Conservation (phyloP, 2,329 filamentous ascomycete species). For the Lecanoromycetidae sp. region DNA sequence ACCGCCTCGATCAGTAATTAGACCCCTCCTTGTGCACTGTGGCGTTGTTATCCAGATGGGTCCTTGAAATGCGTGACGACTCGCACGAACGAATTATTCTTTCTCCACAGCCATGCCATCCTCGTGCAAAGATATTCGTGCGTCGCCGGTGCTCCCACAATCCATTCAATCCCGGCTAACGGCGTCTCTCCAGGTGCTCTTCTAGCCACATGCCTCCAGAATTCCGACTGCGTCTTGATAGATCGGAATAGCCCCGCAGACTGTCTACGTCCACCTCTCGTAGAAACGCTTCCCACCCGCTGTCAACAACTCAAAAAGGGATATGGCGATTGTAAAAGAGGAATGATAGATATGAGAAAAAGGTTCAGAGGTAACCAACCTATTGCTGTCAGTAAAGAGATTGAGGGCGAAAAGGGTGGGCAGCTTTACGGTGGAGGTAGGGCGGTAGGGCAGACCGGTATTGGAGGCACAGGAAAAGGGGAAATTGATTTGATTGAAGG, state of each 20-base stretch:
- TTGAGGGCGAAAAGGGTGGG: slow-evolving; percentile 45
- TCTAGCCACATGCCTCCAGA: slow-evolving; percentile 85
- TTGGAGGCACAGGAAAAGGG: slow-evolving; percentile 54
- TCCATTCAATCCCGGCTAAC: not conserved
- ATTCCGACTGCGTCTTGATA: slow-evolving; percentile 93
- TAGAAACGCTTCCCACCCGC: slow-evolving; percentile 67
- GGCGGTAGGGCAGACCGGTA: slow-evolving; percentile 53
- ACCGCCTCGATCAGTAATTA: too few species aligned
- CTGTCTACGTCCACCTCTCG: slow-evolving; percentile 72
- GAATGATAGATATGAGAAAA: slow-evolving; percentile 97
- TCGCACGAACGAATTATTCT: not conserved
- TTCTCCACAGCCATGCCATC: slow-evolving; percentile 56
- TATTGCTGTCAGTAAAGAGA: slow-evolving; percentile 54
- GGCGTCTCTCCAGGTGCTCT: slow-evolving; percentile 57
- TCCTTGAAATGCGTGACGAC: not conserved
- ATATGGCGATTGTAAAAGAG: slow-evolving; percentile 89
- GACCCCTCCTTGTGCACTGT: too few species aligned
- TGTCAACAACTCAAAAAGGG: slow-evolving; percentile 91
- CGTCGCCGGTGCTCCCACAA: slow-evolving; percentile 27
- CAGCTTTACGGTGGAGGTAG: slow-evolving; percentile 71
- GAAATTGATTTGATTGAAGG: slow-evolving; percentile 13
- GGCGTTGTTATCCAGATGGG: too few species aligned
- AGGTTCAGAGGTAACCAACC: slow-evolving; percentile 91
- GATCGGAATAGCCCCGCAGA: slow-evolving; percentile 76
- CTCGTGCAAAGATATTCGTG: slow-evolving; percentile 94